A percentile compares a stretch with the other conserved stretches of the same genome.
Evolutionary conservation across 768 basidiomycete species (phyloP).

Genomic region (Russula emetica): DNA sequence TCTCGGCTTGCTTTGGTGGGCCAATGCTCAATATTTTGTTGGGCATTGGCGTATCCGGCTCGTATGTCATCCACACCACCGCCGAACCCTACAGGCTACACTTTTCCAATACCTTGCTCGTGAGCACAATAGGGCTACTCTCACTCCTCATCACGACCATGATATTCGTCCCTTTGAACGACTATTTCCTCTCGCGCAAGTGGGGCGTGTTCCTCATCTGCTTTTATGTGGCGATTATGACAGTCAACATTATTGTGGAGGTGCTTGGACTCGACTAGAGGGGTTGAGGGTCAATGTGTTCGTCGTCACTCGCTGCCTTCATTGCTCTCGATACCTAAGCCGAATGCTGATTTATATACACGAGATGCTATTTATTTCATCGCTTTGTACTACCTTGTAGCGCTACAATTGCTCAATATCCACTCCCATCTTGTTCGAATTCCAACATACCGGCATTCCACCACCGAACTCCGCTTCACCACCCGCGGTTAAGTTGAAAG

Average conservation of each 20-base stretch:
- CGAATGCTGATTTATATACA: conserved; percentile 8
- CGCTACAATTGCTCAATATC: neutral
- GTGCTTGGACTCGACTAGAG: conserved; percentile 34
- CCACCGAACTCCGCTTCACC: conserved; percentile 26
- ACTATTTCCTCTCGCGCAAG: conserved; percentile 67
- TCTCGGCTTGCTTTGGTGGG: conserved; percentile 91
- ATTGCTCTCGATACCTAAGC: neutral
- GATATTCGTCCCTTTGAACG: conserved; percentile 80
- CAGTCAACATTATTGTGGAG: conserved; percentile 75
- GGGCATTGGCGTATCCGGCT: conserved; percentile 88
- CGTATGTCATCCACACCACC: conserved; percentile 71
- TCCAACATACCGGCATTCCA: conserved; percentile 15
- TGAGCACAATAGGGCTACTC: conserved; percentile 81
- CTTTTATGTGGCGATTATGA: conserved; percentile 74
- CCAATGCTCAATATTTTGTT: conserved; percentile 90
- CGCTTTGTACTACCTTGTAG: conserved; percentile 17
- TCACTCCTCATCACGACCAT: conserved; percentile 68
- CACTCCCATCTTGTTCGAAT: conserved; percentile 8
- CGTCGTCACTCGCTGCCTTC: neutral
- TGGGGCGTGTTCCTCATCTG: conserved; percentile 82
- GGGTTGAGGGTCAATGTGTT: conserved; percentile 9
- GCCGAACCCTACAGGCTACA: conserved; percentile 62
- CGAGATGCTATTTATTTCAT: neutral
- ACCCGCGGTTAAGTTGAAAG: conserved; percentile 14
- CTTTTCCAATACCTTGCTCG: conserved; percentile 79